Evolutionary conservation across 352 stramenopile species (phyloP), one percentile per base, ranked within the genome.

Genomic region (Detonula confervacea): DNA sequence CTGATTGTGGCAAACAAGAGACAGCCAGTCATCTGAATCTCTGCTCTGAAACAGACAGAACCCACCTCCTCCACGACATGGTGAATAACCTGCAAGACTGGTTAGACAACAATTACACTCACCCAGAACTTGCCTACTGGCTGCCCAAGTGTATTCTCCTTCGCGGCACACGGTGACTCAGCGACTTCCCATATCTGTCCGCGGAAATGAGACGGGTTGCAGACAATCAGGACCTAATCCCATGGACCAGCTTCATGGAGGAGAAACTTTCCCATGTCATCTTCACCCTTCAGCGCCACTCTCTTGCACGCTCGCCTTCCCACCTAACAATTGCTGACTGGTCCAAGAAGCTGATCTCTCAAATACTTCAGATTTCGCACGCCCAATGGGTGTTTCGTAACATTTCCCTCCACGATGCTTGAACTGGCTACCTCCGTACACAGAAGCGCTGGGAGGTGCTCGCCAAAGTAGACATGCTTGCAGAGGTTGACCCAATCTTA

Each of bases 381-480:
- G 46, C 68, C 9, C 68, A 77, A 56, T 77, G 68, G 68, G 27
- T 69, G 0, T 70, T 42, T 33, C 29, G 68, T 0, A 77, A 69
- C 30, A 7, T 59, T 0, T 56, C 56, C 1, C 68, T 77, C 0
- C 59, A 77, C 22, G 2, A 77, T 6, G 16, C 11, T 1, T 7
- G 12, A 27, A 7, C 11, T 3, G 69, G 69, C 0, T 70, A 64
- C 20, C 25, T 70, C 0, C 12, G n/a, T n/a, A n/a, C n/a, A 16
- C 7, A 44, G 29, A 37, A 62, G 20, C 27, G 27, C 11, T 7
- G 29, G 1, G 25, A 33, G 12, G 18, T 64, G 0, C 25, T 56
- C 1, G 3, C 0, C 1, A 29, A 78, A 14, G 52, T 78, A 1
- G 56, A 64, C 5, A 18, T 11, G 8, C 46, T 63, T 6, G 1